phyloP scores from a whole-genome alignment of 164 flowering plant genomes.

The Annona cherimola region DNA sequence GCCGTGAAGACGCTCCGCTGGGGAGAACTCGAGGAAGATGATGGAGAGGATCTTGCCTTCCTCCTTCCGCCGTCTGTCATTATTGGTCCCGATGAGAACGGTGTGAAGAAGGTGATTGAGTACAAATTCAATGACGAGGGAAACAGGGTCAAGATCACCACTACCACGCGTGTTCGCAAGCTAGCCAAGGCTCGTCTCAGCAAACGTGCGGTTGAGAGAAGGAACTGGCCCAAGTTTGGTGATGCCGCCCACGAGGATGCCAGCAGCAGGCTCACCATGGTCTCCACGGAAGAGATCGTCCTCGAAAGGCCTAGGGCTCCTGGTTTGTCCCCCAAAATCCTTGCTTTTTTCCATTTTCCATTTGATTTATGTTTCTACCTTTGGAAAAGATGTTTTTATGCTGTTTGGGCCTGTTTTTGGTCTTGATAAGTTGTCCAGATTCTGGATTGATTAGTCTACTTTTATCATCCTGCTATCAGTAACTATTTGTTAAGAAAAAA shows the following conservation, averaged over 20 bases:
- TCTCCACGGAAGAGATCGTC: constrained; percentile 82
- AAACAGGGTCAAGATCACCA: constrained; percentile 68
- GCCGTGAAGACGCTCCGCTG: constrained; percentile 17
- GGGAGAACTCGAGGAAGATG: constrained; percentile 62
- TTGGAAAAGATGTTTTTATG: too few relatives aligned
- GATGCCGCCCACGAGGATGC: constrained; percentile 71
- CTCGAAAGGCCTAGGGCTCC: constrained; percentile 74
- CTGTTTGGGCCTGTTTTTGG: too few relatives aligned
- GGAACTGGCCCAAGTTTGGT: constrained; percentile 81
- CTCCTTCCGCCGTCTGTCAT: constrained; percentile 66
- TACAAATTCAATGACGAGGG: constrained; percentile 74
- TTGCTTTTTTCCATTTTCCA: not conserved
- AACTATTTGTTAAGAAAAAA: too few relatives aligned
- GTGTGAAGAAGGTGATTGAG: constrained; percentile 68
- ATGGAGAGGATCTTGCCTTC: constrained; percentile 64
- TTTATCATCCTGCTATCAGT: too few relatives aligned
- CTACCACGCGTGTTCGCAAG: constrained; percentile 62
- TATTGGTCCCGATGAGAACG: constrained; percentile 76
- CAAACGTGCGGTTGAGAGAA: constrained; percentile 71
- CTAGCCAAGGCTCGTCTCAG: constrained; percentile 69
- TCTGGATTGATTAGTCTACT: too few relatives aligned
- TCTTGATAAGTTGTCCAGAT: too few relatives aligned
- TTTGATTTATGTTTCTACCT: too few relatives aligned
- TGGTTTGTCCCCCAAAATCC: constrained; percentile 30
- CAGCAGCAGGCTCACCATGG: constrained; percentile 66